These are phyloP conservation scores for Thraustochytrium striatum DNA, from an alignment of 352 stramenopile species.

Conservation along the genomic window DNA sequence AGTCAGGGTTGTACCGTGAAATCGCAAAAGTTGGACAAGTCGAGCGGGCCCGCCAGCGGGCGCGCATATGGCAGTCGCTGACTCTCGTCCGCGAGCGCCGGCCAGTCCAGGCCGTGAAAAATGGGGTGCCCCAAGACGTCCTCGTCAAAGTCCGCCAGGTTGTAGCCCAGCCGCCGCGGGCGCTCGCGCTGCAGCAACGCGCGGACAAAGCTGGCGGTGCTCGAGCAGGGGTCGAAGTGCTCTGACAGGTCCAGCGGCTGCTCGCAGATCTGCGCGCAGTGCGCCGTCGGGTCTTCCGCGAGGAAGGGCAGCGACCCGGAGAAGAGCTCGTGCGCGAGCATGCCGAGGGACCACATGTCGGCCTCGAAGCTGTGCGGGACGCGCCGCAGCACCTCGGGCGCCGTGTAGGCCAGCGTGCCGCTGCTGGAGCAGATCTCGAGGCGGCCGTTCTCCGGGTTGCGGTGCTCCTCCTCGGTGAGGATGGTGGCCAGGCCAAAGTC, in stretches of 20 bases:
- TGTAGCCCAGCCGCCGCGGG: too few species aligned
- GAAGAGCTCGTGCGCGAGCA: constrained; percentile 87
- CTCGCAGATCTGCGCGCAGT: constrained; percentile 39
- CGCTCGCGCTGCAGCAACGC: too few species aligned
- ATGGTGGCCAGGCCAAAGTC: constrained; percentile 88
- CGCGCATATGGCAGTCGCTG: too few species aligned
- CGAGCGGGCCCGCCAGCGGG: too few species aligned
- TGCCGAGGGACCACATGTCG: constrained; percentile 88
- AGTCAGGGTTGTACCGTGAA: too few species aligned
- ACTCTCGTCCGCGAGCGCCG: too few species aligned
- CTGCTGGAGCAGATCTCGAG: constrained; percentile 80
- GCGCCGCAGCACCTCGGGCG: constrained; percentile 85
- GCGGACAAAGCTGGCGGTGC: too few species aligned
- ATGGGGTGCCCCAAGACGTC: background rate
- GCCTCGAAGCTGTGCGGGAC: constrained; percentile 75
- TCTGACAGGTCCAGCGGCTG: background rate
- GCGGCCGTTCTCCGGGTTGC: constrained; percentile 71
- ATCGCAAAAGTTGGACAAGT: too few species aligned
- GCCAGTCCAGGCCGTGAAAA: background rate
- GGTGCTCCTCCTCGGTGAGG: constrained; percentile 80
- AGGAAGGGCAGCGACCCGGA: constrained; percentile 83
- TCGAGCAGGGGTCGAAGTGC: background rate
- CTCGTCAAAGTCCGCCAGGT: background rate
- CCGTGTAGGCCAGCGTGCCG: constrained; percentile 93
- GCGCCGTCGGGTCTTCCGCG: constrained; percentile 60